Percentiles rank a stretch among this genome's conserved stretches.
These are phyloP conservation scores for Mollisiaceae sp. DNA, from an alignment of 2,329 filamentous ascomycete genomes.

Conservation along the genomic window DNA sequence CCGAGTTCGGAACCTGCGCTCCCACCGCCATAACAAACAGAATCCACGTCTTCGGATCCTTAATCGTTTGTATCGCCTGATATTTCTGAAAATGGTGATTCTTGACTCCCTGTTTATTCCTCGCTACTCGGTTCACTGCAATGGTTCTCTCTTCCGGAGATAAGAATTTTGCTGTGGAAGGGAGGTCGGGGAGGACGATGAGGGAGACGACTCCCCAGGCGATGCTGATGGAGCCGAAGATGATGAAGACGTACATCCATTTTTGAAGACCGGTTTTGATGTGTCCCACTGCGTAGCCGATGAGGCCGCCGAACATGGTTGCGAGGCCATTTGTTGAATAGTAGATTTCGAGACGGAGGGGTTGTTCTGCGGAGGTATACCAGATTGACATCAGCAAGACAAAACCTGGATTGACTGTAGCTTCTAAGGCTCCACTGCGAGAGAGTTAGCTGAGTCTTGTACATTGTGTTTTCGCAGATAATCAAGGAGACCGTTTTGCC, in stretches of 20 bases:
- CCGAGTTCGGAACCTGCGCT: conserved; percentile 61
- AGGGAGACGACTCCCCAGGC: conserved; percentile 60
- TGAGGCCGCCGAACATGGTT: conserved; percentile 56
- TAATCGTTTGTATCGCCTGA: conserved; percentile 52
- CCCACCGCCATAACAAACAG: conserved; percentile 57
- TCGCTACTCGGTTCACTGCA: conserved; percentile 56
- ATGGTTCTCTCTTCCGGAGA: conserved; percentile 59
- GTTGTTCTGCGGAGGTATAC: conserved; percentile 48
- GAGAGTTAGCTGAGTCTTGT: background rate
- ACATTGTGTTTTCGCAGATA: background rate
- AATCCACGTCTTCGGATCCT: conserved; percentile 64
- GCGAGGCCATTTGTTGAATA: conserved; percentile 48
- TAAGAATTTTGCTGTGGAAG: conserved; percentile 66
- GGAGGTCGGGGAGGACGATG: conserved; percentile 65
- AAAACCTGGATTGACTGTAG: conserved; percentile 57
- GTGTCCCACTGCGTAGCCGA: conserved; percentile 57
- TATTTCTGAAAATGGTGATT: conserved; percentile 54
- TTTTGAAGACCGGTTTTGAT: conserved; percentile 55
- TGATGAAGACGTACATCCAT: conserved; percentile 65
- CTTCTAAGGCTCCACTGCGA: conserved; percentile 55
- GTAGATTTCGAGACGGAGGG: conserved; percentile 45
- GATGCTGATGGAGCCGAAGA: conserved; percentile 60
- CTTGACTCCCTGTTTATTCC: conserved; percentile 59
- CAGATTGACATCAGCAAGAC: conserved; percentile 48
- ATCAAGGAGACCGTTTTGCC: conserved; percentile 34